Percentiles rank a stretch among this genome's conserved stretches.
phyloP scores from a whole-genome alignment of 2,329 filamentous ascomycete genomes.

The Penicillium occitanis region DNA sequence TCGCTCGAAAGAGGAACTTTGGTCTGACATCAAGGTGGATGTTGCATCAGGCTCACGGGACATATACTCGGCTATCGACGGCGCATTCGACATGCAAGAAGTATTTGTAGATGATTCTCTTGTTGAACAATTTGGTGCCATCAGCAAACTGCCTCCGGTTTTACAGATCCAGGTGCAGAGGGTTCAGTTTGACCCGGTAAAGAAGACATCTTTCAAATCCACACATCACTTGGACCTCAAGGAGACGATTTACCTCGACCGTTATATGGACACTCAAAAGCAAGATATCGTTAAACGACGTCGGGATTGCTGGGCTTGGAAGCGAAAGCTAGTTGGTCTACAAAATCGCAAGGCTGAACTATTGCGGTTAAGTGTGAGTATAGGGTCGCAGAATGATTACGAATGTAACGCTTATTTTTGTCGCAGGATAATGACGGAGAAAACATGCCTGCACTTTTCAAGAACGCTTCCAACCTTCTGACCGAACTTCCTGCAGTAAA shows the following conservation, averaged over 20 bases:
- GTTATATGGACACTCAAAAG: slow-evolving; percentile 70
- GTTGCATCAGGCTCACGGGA: slow-evolving; percentile 60
- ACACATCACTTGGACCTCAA: slow-evolving; percentile 75
- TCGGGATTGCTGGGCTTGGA: slow-evolving; percentile 72
- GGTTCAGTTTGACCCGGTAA: slow-evolving; percentile 66
- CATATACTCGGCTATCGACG: slow-evolving; percentile 81
- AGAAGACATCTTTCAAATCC: slow-evolving; percentile 66
- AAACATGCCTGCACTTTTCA: slow-evolving; percentile 35
- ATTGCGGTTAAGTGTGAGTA: slow-evolving; percentile 36
- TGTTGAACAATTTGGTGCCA: slow-evolving; percentile 66
- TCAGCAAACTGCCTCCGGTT: slow-evolving; percentile 75
- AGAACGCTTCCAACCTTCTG: slow-evolving; percentile 45
- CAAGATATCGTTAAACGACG: slow-evolving; percentile 64
- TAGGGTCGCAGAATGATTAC: not conserved
- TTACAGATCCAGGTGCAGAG: slow-evolving; percentile 88
- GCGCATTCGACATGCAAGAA: slow-evolving; percentile 77
- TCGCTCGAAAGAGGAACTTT: slow-evolving; percentile 56
- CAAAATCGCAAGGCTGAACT: slow-evolving; percentile 50
- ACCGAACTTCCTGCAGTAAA: slow-evolving; percentile 39
- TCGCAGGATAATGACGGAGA: slow-evolving; percentile 26
- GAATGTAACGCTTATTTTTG: slow-evolving; percentile 14
- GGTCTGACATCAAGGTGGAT: slow-evolving; percentile 64
- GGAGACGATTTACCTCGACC: slow-evolving; percentile 79
- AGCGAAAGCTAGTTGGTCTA: slow-evolving; percentile 60
- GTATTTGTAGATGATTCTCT: slow-evolving; percentile 65